These are phyloP conservation scores for Starmerella powellii DNA, from an alignment of 805 yeast genomes.

Conservation along the genomic window DNA sequence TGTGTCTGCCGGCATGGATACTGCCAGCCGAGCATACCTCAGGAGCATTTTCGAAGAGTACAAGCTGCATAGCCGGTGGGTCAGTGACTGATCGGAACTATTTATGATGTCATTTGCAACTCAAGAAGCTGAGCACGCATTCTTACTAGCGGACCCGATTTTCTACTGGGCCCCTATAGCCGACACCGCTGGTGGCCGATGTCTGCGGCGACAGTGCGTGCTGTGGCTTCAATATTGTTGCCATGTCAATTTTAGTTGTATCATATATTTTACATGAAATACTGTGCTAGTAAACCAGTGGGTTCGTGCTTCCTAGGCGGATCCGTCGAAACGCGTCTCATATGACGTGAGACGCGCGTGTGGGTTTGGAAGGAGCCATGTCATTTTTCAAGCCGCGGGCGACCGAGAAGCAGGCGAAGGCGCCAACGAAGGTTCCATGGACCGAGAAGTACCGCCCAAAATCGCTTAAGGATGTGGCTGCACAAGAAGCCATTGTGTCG, in stretches of 20 bases:
- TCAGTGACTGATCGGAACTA: constrained; percentile 34
- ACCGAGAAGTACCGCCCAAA: constrained; percentile 56
- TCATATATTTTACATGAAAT: too few relatives aligned
- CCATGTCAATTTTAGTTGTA: too few relatives aligned
- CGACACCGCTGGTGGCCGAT: too few relatives aligned
- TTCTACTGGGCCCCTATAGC: too few relatives aligned
- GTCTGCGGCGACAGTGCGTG: too few relatives aligned
- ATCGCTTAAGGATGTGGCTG: constrained; percentile 71
- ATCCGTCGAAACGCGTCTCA: too few relatives aligned
- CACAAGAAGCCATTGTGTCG: constrained; percentile 80
- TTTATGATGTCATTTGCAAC: too few relatives aligned
- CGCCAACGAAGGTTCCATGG: constrained; percentile 24
- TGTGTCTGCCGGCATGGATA: constrained; percentile 54
- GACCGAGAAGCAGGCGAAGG: constrained; percentile 5
- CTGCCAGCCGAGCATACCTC: constrained; percentile 55
- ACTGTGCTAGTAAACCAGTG: too few relatives aligned
- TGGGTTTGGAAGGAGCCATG: constrained; percentile 8
- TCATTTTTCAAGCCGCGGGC: constrained; percentile 19
- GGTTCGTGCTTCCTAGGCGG: too few relatives aligned
- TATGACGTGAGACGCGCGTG: background rate
- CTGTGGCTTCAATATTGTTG: too few relatives aligned
- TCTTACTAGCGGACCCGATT: too few relatives aligned
- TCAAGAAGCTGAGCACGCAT: too few relatives aligned
- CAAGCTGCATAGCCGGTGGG: constrained; percentile 73
- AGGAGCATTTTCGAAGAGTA: constrained; percentile 59